Base-by-base conservation (phyloP, 805 yeast genomes). In the Candida pseudofarinosa region DNA sequence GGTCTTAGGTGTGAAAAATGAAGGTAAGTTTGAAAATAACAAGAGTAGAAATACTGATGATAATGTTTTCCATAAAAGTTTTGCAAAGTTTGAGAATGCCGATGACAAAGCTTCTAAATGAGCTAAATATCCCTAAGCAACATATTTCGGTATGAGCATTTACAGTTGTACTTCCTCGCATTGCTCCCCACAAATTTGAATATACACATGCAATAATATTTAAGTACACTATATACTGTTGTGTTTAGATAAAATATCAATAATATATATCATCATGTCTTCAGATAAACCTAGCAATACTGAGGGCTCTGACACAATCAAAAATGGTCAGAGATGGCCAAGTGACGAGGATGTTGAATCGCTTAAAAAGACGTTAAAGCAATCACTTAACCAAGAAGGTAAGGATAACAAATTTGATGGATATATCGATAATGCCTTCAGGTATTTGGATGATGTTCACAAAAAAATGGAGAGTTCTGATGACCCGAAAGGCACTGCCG, bases 401-500 rank as follows among this genome's bases (percentile, higher is more conserved):
- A 50, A 56, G n/a, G 54, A 61, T 38, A 59, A 63, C 7, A 46
- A 54, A 37, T 44, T 60, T 20, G 58, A 60, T 36, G 53, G 54
- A 35, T 62, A 58, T 41, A 53, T 68, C 38, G 49, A 56, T 33
- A 49, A 47, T 31, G 49, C 66, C 2, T 58, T 60, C 41, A 43
- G 47, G 18, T 66, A 67, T 44, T 49, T 69, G 19, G 52, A 44
- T 43, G 45, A 48, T 2, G 56, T 55, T 15, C 49, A 59, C 36
- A 33, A 52, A 31, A 62, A 61, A 41, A 60, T 67, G 63, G 47
- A 58, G n/a, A 54, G 52, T 2, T 45, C 68, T 3, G 50, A 50
- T n/a, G 65, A 68, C 44, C 62, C 53, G 33, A 66, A 67, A 17
- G 55, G 53, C 13, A 56, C 71, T 1, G 59, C 69, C 3, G 45